Evolutionary conservation across 805 yeast genomes (phyloP).

Genomic region (Candida nemodendra): DNA sequence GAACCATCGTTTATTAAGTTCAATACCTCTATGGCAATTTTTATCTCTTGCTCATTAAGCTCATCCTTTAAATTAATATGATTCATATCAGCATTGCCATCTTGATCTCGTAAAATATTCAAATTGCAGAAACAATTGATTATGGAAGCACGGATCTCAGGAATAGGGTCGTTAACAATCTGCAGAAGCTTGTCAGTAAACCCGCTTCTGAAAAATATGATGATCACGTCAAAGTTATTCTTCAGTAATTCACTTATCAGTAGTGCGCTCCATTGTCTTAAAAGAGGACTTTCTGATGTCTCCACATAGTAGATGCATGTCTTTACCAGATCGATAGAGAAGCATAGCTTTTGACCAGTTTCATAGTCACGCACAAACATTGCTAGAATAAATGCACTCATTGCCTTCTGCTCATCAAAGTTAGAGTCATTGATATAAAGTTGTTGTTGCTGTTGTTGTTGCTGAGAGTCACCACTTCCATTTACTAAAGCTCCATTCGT

Average conservation of each 20-base stretch:
- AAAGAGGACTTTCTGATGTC: conserved; percentile 74
- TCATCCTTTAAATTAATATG: conserved; percentile 33
- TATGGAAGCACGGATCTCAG: conserved; percentile 89
- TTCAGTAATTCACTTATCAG: conserved; percentile 75
- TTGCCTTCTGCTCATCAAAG: conserved; percentile 86
- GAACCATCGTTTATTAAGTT: conserved; percentile 82
- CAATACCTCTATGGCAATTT: conserved; percentile 65
- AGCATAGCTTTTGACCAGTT: conserved; percentile 77
- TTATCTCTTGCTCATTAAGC: conserved; percentile 64
- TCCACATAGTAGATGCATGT: conserved; percentile 66
- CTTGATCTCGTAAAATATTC: conserved; percentile 43
- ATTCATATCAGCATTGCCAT: conserved; percentile 34
- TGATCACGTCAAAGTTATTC: conserved; percentile 70
- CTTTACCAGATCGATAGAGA: conserved; percentile 66
- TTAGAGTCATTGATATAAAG: conserved; percentile 38
- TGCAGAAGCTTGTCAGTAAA: conserved; percentile 53
- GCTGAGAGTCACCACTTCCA: conserved; percentile 20
- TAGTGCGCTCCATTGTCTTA: conserved; percentile 90
- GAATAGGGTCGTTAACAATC: conserved; percentile 82
- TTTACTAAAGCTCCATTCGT: conserved; percentile 4
- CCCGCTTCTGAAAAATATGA: conserved; percentile 65
- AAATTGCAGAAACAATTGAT: conserved; percentile 71
- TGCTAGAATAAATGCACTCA: conserved; percentile 89
- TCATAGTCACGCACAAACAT: conserved; percentile 79
- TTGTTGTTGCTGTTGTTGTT: conserved; percentile 20